Evolutionary conservation across 441 rosid species (phyloP).

Genomic region (Lepidium campestre): DNA sequence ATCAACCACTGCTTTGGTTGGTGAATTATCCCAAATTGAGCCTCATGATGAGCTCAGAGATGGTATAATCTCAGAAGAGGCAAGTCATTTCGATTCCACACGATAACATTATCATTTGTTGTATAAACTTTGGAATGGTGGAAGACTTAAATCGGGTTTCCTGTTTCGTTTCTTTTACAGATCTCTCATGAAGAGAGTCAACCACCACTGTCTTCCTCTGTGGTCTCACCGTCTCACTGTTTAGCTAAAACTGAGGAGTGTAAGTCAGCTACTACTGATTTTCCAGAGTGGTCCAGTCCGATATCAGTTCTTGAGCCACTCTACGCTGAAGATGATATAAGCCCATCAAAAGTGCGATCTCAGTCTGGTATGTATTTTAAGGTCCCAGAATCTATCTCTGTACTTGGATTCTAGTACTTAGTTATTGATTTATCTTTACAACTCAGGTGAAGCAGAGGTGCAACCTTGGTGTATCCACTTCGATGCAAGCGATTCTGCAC

Average conservation of each 20-base stretch:
- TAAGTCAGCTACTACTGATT: conserved; percentile 35
- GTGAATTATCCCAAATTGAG: conserved; percentile 24
- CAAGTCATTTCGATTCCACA: conserved; percentile 24
- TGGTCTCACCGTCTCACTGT: conserved; percentile 49
- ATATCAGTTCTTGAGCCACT: conserved; percentile 84
- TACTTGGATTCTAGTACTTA: conserved; percentile 1
- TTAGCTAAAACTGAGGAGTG: conserved; percentile 38
- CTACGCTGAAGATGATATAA: conserved; percentile 67
- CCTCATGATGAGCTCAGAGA: conserved; percentile 28
- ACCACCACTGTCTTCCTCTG: conserved; percentile 37
- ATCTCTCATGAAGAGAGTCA: conserved; percentile 38
- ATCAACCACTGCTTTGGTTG: conserved; percentile 23
- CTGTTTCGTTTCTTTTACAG: conserved; percentile 35
- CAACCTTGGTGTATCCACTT: conserved; percentile 70
- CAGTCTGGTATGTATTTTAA: conserved; percentile 42
- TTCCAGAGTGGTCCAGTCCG: conserved; percentile 71
- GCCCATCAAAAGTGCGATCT: conserved; percentile 56
- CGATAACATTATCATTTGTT: background rate
- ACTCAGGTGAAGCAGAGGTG: conserved; percentile 47
- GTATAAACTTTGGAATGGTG: conserved; percentile 1
- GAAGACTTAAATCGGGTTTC: conserved; percentile 1
- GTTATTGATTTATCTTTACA: conserved; percentile 20
- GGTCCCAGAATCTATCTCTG: background rate
- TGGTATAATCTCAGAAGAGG: conserved; percentile 34
- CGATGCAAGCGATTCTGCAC: conserved; percentile 41